A percentile compares a stretch with the other conserved stretches of the same genome.
phyloP scores from a whole-genome alignment of 140 eudicot genomes.

The Senecio squalidus region DNA sequence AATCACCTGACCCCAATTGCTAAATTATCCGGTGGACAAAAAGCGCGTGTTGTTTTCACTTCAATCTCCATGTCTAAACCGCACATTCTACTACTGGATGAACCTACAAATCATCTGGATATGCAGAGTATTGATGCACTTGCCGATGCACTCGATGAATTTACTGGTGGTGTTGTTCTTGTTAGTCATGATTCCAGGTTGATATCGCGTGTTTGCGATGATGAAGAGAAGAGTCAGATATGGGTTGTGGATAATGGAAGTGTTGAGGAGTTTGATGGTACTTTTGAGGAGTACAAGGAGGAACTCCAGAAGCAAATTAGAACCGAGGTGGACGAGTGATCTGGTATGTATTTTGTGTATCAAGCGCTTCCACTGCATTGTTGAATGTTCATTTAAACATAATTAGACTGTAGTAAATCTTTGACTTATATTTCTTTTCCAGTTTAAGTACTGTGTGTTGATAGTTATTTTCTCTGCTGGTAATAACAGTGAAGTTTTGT shows the following conservation, averaged over 20 bases:
- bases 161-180: slow-evolving; percentile 33
- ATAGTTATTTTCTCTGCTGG: too few species aligned
- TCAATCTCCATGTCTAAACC: slow-evolving; percentile 33
- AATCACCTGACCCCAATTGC: slow-evolving; percentile 41
- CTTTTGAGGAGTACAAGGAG: slow-evolving; percentile 35
- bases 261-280: slow-evolving; percentile 20
- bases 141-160: slow-evolving; percentile 48
- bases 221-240: slow-evolving; percentile 33
- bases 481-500: too few species aligned
- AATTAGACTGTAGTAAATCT: neutral
- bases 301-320: slow-evolving; percentile 30
- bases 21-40: slow-evolving; percentile 39
- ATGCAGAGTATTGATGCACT: slow-evolving; percentile 44
- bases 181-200: slow-evolving; percentile 44
- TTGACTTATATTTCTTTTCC: neutral
- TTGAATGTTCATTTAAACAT: too few species aligned
- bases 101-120: slow-evolving; percentile 45
- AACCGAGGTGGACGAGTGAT: slow-evolving; percentile 32
- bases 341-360: neutral
- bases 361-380: neutral
- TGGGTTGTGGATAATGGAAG: slow-evolving; percentile 40
- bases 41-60: slow-evolving; percentile 35
- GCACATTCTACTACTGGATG: slow-evolving; percentile 33
- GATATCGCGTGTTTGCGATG: slow-evolving; percentile 37
- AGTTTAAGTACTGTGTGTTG: too few species aligned